These are phyloP conservation scores for Cytospora chrysosperma DNA, from an alignment of 2,329 filamentous ascomycete genomes.

Conservation along the genomic window DNA sequence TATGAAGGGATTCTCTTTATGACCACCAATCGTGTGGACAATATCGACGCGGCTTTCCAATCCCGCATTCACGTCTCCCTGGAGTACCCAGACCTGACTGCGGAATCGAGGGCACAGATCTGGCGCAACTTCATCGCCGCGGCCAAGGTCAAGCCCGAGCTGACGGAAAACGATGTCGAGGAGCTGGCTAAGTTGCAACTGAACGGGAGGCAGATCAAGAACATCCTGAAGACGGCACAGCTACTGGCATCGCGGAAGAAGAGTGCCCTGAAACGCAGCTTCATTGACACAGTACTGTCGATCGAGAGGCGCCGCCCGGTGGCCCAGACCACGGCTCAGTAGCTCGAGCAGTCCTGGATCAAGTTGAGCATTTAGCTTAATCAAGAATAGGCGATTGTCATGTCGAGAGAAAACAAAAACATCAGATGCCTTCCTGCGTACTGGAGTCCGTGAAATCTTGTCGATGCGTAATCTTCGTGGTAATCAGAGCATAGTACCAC, in stretches of 20 bases:
- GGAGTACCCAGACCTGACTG: conserved; percentile 44
- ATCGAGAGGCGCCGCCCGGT: conserved; percentile 32
- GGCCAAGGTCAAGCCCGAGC: conserved; percentile 29
- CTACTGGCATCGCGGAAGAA: conserved; percentile 36
- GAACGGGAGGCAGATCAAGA: conserved; percentile 38
- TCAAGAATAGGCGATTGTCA: not conserved
- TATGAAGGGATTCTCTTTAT: conserved; percentile 50
- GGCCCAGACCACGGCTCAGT: not conserved
- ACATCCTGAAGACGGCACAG: conserved; percentile 38
- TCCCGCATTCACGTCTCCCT: conserved; percentile 49
- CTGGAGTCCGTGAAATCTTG: no score
- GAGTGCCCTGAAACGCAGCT: conserved; percentile 33
- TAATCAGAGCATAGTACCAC: no score
- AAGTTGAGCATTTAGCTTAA: not conserved
- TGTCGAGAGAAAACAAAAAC: not conserved
- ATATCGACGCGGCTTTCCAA: conserved; percentile 48
- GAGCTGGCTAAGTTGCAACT: conserved; percentile 39
- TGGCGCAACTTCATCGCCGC: conserved; percentile 42
- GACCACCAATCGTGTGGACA: conserved; percentile 46
- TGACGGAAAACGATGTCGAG: conserved; percentile 36
- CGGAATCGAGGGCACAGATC: conserved; percentile 36
- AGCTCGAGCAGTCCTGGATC: not conserved
- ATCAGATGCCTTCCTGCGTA: no score
- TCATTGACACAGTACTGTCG: conserved; percentile 32
- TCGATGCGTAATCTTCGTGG: no score